A percentile compares a stretch with the other conserved stretches of the same genome.
These are phyloP conservation scores for Fusarium nygamai DNA, from an alignment of 2,329 filamentous ascomycete species.

Conservation along the genomic window DNA sequence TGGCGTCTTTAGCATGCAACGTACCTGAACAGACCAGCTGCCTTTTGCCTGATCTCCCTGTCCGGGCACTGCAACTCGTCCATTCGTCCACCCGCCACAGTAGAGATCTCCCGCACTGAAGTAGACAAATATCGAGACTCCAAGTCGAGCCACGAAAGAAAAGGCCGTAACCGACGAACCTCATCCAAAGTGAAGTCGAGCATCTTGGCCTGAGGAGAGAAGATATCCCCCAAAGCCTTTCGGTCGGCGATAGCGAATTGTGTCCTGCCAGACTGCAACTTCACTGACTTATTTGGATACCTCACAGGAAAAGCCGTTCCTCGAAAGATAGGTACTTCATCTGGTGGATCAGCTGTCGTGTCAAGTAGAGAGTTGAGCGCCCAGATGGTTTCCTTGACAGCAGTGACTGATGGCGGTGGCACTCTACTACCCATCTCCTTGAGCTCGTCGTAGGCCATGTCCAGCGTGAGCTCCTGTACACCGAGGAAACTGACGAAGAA, in stretches of 20 bases:
- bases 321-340: conserved; percentile 12
- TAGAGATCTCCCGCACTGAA: conserved; percentile 48
- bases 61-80: conserved; percentile 32
- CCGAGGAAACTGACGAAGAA: conserved; percentile 47
- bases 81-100: conserved; percentile 27
- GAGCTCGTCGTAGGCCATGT: conserved; percentile 48
- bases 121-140: conserved; percentile 47
- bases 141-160: conserved; percentile 49
- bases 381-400: conserved; percentile 46
- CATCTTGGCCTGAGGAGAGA: conserved; percentile 43
- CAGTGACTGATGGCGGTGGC: conserved; percentile 9
- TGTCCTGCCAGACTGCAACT: conserved; percentile 11
- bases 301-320: conserved; percentile 39
- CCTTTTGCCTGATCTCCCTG: conserved; percentile 44
- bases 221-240: conserved; percentile 40
- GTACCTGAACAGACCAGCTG: conserved; percentile 48
- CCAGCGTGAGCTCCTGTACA: conserved; percentile 42
- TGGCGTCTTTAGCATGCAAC: fast-evolving
- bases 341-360: background rate
- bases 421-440: conserved; percentile 21
- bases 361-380: conserved; percentile 48
- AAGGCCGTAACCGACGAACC: conserved; percentile 40
- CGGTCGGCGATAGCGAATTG: conserved; percentile 51
- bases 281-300: conserved; percentile 25
- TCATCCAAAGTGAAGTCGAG: conserved; percentile 51